phyloP scores from a whole-genome alignment of 2,329 filamentous ascomycete species.

The Neonectria coccinea region DNA sequence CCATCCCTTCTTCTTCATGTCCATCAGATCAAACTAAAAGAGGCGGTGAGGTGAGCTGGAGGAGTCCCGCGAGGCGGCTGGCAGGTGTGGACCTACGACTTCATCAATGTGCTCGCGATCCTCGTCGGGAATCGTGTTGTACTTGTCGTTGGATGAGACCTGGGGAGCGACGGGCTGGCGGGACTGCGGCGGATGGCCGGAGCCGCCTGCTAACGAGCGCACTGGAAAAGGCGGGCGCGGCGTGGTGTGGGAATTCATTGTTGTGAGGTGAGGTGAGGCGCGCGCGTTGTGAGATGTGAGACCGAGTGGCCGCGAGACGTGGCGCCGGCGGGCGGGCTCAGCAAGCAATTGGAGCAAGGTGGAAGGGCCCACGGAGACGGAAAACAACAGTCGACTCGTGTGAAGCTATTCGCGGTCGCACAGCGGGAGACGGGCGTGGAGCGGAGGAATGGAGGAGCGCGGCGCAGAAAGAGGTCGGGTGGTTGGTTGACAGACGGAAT shows the following conservation, averaged over 20 bases:
- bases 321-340: constrained; percentile 21
- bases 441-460: constrained; percentile 30
- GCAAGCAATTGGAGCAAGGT: constrained; percentile 29
- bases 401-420: constrained; percentile 31
- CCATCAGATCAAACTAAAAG: constrained; percentile 88
- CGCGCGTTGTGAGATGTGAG: constrained; percentile 14
- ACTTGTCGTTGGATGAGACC: constrained; percentile 54
- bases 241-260: constrained; percentile 55
- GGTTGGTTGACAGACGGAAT: constrained; percentile 14
- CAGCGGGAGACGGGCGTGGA: constrained; percentile 18
- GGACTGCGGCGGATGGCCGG: constrained; percentile 49
- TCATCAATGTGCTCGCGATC: constrained; percentile 94
- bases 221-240: constrained; percentile 51
- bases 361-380: constrained; percentile 6
- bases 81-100: constrained; percentile 72
- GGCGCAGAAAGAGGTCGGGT: constrained; percentile 32
- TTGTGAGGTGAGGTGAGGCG: constrained; percentile 18
- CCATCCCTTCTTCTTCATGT: constrained; percentile 92
- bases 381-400: constrained; percentile 7
- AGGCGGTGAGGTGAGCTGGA: constrained; percentile 32
- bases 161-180: constrained; percentile 51
- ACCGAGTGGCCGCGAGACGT: constrained; percentile 21
- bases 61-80: background rate
- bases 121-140: constrained; percentile 77
- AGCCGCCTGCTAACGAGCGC: constrained; percentile 50